phyloP scores from a whole-genome alignment of 169 alveolate species.

The Plasmodium cynomolgi region DNA sequence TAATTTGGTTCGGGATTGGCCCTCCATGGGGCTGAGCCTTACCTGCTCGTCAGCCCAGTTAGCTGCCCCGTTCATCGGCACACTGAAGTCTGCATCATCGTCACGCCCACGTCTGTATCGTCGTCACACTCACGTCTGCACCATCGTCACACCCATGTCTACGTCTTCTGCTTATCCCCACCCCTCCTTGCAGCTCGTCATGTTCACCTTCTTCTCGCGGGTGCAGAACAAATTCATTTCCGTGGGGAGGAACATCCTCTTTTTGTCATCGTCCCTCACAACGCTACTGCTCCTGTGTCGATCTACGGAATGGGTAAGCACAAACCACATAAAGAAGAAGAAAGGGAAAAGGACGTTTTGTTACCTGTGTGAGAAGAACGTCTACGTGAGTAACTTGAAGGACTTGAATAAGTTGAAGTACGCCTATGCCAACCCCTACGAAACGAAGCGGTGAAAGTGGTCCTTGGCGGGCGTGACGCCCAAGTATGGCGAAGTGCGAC shows the following conservation, averaged over 20 bases:
- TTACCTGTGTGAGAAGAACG: slow-evolving; percentile 70
- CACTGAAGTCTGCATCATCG: neutral
- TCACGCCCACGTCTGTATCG: neutral
- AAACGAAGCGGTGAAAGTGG: slow-evolving; percentile 20
- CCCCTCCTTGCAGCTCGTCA: slow-evolving; percentile 40
- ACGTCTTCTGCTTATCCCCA: neutral
- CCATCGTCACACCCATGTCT: neutral
- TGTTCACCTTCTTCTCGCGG: slow-evolving; percentile 68
- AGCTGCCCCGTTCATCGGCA: neutral
- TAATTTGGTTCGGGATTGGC: too few species aligned
- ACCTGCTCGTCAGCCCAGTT: too few species aligned
- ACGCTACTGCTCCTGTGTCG: slow-evolving; percentile 38
- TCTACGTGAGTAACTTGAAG: slow-evolving; percentile 51
- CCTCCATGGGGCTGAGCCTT: too few species aligned
- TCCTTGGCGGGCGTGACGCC: neutral
- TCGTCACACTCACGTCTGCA: neutral
- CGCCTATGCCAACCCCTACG: slow-evolving; percentile 72
- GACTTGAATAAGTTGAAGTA: slow-evolving; percentile 63
- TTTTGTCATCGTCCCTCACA: slow-evolving; percentile 67
- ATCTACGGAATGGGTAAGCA: slow-evolving; percentile 73
- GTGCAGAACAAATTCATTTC: slow-evolving; percentile 53
- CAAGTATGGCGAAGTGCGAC: neutral
- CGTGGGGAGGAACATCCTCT: slow-evolving; percentile 62
- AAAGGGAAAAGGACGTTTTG: slow-evolving; percentile 70
- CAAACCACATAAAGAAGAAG: slow-evolving; percentile 68